Percentiles rank a stretch among this genome's conserved stretches.
These are phyloP conservation scores for Lathyrus oleraceus DNA, from an alignment of 306 rosid genomes.

Conservation along the genomic window DNA sequence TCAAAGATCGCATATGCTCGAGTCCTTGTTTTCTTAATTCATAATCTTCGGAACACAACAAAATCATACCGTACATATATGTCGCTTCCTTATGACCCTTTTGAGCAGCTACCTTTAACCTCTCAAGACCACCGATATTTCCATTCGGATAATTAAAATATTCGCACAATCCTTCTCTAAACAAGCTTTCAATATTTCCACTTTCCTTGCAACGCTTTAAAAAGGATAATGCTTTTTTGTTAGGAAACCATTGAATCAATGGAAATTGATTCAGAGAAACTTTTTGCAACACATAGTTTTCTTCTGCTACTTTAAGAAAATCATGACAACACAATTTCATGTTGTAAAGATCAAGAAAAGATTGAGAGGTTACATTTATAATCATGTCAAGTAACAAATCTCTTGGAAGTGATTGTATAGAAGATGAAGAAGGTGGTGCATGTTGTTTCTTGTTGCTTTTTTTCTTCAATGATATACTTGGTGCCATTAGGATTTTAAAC, in stretches of 20 bases:
- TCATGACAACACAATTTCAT: slow-evolving; percentile 17
- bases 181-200: slow-evolving; percentile 29
- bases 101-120: background rate
- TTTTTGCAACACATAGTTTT: background rate
- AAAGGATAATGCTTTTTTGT: background rate
- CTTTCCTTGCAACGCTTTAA: slow-evolving; percentile 6
- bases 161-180: slow-evolving; percentile 26
- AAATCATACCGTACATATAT: background rate
- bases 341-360: slow-evolving; percentile 6
- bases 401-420: background rate
- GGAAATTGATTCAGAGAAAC: slow-evolving; percentile 18
- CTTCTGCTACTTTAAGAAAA: slow-evolving; percentile 5
- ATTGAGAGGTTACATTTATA: slow-evolving; percentile 26
- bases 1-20: background rate
- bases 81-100: slow-evolving; percentile 12
- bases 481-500: no score
- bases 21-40: slow-evolving; percentile 25
- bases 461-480: no score
- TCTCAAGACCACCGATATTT: background rate
- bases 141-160: background rate
- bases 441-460: no score
- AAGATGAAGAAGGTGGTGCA: no score
- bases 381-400: slow-evolving; percentile 32
- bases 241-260: slow-evolving; percentile 13
- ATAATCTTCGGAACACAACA: background rate